These are phyloP conservation scores for Colletotrichum viniferum DNA, from an alignment of 2,329 filamentous ascomycete genomes.

Conservation along the genomic window DNA sequence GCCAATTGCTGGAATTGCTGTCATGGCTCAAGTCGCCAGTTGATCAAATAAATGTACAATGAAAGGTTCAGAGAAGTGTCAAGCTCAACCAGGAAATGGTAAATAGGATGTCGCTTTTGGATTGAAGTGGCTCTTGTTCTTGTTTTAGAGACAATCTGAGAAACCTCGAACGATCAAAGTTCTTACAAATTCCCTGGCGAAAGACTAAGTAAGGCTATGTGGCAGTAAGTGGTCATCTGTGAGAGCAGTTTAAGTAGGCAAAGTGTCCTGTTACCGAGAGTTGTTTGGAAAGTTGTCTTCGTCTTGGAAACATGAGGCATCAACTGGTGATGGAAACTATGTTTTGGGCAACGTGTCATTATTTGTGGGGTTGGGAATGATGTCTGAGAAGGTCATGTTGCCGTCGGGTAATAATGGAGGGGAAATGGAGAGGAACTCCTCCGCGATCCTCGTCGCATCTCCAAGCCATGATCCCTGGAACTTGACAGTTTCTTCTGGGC, in stretches of 20 bases:
- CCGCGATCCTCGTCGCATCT: background rate
- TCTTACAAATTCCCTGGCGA: background rate
- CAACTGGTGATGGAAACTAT: background rate
- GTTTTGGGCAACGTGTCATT: background rate
- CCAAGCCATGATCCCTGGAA: background rate
- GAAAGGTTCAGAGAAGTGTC: background rate
- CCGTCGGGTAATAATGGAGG: background rate
- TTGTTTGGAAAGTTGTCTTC: background rate
- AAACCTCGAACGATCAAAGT: background rate
- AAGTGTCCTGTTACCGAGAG: background rate
- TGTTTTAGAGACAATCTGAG: background rate
- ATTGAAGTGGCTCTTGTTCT: background rate
- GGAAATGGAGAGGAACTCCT: background rate
- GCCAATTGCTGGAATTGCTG: background rate
- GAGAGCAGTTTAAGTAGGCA: background rate
- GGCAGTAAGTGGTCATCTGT: background rate
- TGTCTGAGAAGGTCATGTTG: background rate
- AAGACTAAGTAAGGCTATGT: background rate
- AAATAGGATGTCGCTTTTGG: background rate
- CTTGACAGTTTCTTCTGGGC: background rate
- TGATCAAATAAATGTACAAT: background rate
- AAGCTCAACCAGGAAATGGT: background rate
- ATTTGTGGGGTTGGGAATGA: background rate
- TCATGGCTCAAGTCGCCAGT: background rate
- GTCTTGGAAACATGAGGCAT: background rate